Base-by-base conservation (phyloP, 2,329 filamentous ascomycete genomes). In the Aspergillus niger region DNA sequence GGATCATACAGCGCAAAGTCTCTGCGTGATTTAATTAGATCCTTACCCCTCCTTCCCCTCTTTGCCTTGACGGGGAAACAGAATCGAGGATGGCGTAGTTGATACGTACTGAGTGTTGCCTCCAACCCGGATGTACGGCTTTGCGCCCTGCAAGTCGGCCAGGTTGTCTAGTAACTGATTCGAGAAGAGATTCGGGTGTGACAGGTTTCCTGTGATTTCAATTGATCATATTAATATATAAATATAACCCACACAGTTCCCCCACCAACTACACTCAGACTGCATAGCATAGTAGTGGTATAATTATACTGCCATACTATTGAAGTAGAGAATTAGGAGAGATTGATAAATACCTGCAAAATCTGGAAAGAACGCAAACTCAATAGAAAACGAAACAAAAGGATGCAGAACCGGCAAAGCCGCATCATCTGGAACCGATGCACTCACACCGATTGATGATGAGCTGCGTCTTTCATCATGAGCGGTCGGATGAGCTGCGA, bases 281-380 rank as follows among this genome's bases (percentile, higher is more conserved):
- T 13, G 5, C 32, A 6, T 4, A 36, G 2, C 32, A 1, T 1
- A 30, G 1, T 36, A 36, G 28, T 36, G 1, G 11, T 36, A 36
- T 36, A 36, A 11, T 6, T 26, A 26, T 26, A 26, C 26, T 39
- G 2, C 28, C 3, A 8, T 2, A 4, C 1, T 20, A 2, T 17
- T 10, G 13, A 43, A 8, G 11, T 20, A 43, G 15, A 39, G 5
- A 39, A 39, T 7, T 39, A 15, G 4, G 7, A 5, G 22, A 8
- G 6, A 13, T 26, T 24, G 13, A 17, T 20, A 20, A 24, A 13
- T 43, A 55, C 53, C 53, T 7, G 53, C 53, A 55, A 36, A 55
- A 32, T 55, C 53, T 39, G 53, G 53, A 24, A 55, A 55, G 11
- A 55, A 55, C 8, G 43, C 53, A 38, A 55, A 55, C 13, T 55